These are phyloP conservation scores for Phylloporus sp. DNA, from an alignment of 1,284 basidiomycete genomes.

Conservation along the genomic window DNA sequence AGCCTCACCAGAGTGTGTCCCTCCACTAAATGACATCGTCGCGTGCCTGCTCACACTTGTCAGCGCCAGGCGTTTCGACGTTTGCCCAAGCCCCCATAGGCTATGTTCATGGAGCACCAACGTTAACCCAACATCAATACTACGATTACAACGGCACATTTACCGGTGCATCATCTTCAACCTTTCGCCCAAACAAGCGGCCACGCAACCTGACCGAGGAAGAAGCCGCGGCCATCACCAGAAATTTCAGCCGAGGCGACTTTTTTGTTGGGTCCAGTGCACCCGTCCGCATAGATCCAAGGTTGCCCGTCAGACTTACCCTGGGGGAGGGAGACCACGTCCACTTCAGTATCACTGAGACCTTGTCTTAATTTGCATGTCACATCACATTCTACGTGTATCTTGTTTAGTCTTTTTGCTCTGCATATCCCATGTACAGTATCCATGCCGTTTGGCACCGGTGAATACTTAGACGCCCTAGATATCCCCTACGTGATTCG, in stretches of 20 bases:
- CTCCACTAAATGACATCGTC: neutral
- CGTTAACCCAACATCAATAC: slow-evolving; percentile 69
- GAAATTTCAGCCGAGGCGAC: slow-evolving; percentile 76
- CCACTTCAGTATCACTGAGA: slow-evolving; percentile 75
- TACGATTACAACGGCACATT: slow-evolving; percentile 75
- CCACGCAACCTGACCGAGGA: slow-evolving; percentile 77
- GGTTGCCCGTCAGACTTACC: slow-evolving; percentile 72
- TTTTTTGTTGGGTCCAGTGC: slow-evolving; percentile 78
- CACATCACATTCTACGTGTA: slow-evolving; percentile 17
- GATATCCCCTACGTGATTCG: too few species aligned
- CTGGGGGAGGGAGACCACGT: slow-evolving; percentile 80
- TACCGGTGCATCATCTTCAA: slow-evolving; percentile 66
- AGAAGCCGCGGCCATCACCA: slow-evolving; percentile 76
- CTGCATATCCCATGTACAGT: slow-evolving; percentile 25
- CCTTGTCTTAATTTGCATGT: slow-evolving; percentile 45
- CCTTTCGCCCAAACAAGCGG: slow-evolving; percentile 75
- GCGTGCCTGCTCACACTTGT: slow-evolving; percentile 11
- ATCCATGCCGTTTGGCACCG: slow-evolving; percentile 8
- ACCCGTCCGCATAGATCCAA: slow-evolving; percentile 77
- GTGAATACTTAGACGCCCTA: slow-evolving; percentile 10
- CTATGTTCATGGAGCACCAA: slow-evolving; percentile 48
- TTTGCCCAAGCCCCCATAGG: slow-evolving; percentile 38
- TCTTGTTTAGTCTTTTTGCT: slow-evolving; percentile 19
- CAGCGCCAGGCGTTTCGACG: slow-evolving; percentile 39
- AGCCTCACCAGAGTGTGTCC: slow-evolving; percentile 44